Evolutionary conservation across 495 filamentous ascomycete species (phyloP).

Genomic region (Penicillium canescens): DNA sequence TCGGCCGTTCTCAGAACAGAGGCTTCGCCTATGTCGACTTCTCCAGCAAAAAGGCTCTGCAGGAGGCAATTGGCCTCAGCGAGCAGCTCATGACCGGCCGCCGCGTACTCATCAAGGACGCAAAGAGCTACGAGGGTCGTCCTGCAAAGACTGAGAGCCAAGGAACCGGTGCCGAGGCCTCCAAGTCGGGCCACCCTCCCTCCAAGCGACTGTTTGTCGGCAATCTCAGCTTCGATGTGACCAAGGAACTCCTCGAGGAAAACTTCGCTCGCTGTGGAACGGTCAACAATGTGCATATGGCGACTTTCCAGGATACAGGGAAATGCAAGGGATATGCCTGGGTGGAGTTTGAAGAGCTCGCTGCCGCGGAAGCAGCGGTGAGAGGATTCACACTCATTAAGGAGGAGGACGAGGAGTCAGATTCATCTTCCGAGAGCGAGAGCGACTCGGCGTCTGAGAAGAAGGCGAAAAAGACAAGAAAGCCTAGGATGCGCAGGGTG

Average conservation of each 20-base stretch:
- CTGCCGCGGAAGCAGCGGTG: conserved; percentile 74
- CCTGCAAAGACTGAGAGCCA: conserved; percentile 57
- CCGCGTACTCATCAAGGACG: conserved; percentile 86
- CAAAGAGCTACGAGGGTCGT: conserved; percentile 81
- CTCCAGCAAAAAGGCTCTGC: conserved; percentile 60
- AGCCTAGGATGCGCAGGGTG: conserved; percentile 66
- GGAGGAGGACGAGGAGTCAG: conserved; percentile 61
- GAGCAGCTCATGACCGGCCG: conserved; percentile 77
- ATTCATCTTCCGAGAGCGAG: conserved; percentile 31
- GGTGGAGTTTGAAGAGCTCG: conserved; percentile 81
- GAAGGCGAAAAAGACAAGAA: conserved; percentile 47
- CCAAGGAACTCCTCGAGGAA: conserved; percentile 73
- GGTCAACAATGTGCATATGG: conserved; percentile 76
- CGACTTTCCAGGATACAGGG: conserved; percentile 93
- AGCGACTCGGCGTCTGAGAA: conserved; percentile 37
- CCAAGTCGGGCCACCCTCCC: conserved; percentile 55
- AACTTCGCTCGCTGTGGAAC: conserved; percentile 84
- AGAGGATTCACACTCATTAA: conserved; percentile 71
- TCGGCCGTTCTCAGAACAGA: conserved; percentile 64
- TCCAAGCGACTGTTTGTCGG: conserved; percentile 87
- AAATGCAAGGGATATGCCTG: conserved; percentile 98
- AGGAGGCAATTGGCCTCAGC: conserved; percentile 72
- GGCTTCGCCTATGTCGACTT: conserved; percentile 98
- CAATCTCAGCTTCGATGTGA: conserved; percentile 83
- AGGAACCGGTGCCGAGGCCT: conserved; percentile 25